A percentile compares a stretch with the other conserved stretches of the same genome.
Conservation (phyloP, 441 rosid species). For the Pelargonium fulgidum region DNA sequence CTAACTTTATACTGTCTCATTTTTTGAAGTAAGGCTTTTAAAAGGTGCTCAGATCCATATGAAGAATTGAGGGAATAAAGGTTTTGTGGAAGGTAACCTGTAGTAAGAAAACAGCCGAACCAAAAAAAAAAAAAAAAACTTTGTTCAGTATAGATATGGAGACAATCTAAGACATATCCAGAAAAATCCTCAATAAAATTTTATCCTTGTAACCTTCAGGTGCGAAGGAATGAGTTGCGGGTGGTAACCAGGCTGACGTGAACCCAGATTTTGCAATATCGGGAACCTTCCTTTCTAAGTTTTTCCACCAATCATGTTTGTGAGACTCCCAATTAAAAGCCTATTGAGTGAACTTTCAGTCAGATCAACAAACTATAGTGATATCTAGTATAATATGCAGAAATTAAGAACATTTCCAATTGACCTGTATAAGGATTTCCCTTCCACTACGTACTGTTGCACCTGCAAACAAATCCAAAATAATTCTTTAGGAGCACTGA, state of each 20-base stretch:
- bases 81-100: slow-evolving; percentile 92
- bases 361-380: slow-evolving; percentile 11
- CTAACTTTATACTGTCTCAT: slow-evolving; percentile 74
- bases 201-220: slow-evolving; percentile 57
- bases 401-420: slow-evolving; percentile 2
- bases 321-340: slow-evolving; percentile 94
- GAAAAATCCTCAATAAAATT: neutral
- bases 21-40: slow-evolving; percentile 60
- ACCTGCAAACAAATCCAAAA: slow-evolving; percentile 37
- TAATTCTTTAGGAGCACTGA: slow-evolving; percentile 7
- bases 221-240: slow-evolving; percentile 62
- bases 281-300: slow-evolving; percentile 57
- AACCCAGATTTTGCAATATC: slow-evolving; percentile 83
- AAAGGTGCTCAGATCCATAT: slow-evolving; percentile 73
- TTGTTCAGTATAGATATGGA: neutral
- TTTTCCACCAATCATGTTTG: slow-evolving; percentile 86
- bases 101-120: neutral
- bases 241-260: slow-evolving; percentile 87
- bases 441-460: slow-evolving; percentile 51
- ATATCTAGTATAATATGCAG: neutral
- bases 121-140: slow-evolving; percentile 5
- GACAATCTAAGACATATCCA: neutral
- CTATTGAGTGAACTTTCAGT: slow-evolving; percentile 34
- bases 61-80: slow-evolving; percentile 73
- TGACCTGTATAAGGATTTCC: slow-evolving; percentile 79